Percentiles rank a stretch among this genome's conserved stretches.
These are phyloP conservation scores for Lactifluus rugatus DNA, from an alignment of 768 basidiomycete genomes.

Conservation along the genomic window DNA sequence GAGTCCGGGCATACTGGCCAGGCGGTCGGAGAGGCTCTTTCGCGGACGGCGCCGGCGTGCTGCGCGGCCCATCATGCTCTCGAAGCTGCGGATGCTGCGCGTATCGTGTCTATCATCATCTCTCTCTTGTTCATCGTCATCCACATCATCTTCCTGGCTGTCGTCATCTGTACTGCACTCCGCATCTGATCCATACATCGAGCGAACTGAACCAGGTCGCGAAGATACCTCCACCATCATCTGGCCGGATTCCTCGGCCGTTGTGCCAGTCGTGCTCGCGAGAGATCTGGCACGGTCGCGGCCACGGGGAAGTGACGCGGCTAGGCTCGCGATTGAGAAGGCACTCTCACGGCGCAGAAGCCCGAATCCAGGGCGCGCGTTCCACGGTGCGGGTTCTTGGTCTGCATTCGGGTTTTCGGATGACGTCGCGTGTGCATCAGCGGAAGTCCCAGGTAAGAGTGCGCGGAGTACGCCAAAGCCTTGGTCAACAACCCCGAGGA, in stretches of 20 bases:
- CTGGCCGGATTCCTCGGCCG: conserved; percentile 36
- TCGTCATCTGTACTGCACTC: conserved; percentile 27
- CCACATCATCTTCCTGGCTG: conserved; percentile 32
- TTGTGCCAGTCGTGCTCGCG: conserved; percentile 20
- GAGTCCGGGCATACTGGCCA: conserved; percentile 65
- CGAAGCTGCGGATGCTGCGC: conserved; percentile 77
- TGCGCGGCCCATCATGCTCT: conserved; percentile 60
- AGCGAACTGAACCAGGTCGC: conserved; percentile 42
- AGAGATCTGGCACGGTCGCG: conserved; percentile 29
- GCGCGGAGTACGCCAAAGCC: conserved; percentile 82
- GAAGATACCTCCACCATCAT: conserved; percentile 48
- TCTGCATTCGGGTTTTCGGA: conserved; percentile 5
- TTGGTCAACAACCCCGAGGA: conserved; percentile 81
- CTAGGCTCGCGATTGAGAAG: conserved; percentile 75
- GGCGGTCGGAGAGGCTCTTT: conserved; percentile 70
- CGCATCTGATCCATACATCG: conserved; percentile 25
- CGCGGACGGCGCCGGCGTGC: conserved; percentile 29
- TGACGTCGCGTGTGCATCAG: conserved; percentile 21
- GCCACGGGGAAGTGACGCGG: conserved; percentile 50
- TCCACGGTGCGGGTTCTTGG: conserved; percentile 33
- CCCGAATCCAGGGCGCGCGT: conserved; percentile 48
- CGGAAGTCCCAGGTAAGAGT: conserved; percentile 44
- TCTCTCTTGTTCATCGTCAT: conserved; percentile 32
- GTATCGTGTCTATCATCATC: conserved; percentile 40
- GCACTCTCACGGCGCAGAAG: conserved; percentile 64